Percentiles rank a stretch among this genome's conserved stretches.
Evolutionary conservation across 805 yeast species (phyloP).

Genomic region (Torulaspora maleeae): DNA sequence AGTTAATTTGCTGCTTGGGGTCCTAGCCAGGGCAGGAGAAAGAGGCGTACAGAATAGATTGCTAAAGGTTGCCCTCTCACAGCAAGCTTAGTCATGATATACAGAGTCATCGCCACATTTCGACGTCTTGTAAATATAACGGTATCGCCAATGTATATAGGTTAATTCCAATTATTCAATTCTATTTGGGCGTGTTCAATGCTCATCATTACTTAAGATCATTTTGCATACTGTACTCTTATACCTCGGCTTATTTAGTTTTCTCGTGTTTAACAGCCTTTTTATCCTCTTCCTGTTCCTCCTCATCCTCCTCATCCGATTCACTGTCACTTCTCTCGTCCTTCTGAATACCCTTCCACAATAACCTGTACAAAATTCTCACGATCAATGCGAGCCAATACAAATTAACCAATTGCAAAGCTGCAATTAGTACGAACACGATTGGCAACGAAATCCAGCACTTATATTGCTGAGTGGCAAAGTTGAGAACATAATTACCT

Average conservation of each 20-base stretch:
- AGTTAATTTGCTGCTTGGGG: slow-evolving; percentile 73
- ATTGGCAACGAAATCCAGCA: slow-evolving; percentile 94
- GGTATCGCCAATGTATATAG: background rate
- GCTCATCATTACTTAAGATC: slow-evolving; percentile 3
- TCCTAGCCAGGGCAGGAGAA: slow-evolving; percentile 80
- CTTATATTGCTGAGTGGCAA: slow-evolving; percentile 89
- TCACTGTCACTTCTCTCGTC: slow-evolving; percentile 91
- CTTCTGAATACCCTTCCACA: slow-evolving; percentile 53
- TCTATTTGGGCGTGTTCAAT: background rate
- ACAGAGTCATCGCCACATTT: slow-evolving; percentile 47
- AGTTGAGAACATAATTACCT: slow-evolving; percentile 76
- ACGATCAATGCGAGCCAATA: slow-evolving; percentile 85
- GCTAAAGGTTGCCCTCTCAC: slow-evolving; percentile 23
- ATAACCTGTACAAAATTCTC: slow-evolving; percentile 66
- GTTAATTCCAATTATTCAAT: background rate
- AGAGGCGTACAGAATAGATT: slow-evolving; percentile 63
- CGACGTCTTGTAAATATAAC: slow-evolving; percentile 3
- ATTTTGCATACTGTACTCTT: background rate
- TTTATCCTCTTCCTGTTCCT: slow-evolving; percentile 27
- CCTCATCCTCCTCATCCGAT: slow-evolving; percentile 45
- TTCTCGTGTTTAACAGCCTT: slow-evolving; percentile 19
- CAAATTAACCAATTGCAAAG: slow-evolving; percentile 77
- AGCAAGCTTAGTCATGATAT: slow-evolving; percentile 60
- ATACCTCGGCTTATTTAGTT: background rate
- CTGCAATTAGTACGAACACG: slow-evolving; percentile 69